Percentiles rank a stretch among this genome's conserved stretches.
Evolutionary conservation across 2,329 filamentous ascomycete genomes (phyloP).

Genomic region (Neopestalotiopsis sp.): DNA sequence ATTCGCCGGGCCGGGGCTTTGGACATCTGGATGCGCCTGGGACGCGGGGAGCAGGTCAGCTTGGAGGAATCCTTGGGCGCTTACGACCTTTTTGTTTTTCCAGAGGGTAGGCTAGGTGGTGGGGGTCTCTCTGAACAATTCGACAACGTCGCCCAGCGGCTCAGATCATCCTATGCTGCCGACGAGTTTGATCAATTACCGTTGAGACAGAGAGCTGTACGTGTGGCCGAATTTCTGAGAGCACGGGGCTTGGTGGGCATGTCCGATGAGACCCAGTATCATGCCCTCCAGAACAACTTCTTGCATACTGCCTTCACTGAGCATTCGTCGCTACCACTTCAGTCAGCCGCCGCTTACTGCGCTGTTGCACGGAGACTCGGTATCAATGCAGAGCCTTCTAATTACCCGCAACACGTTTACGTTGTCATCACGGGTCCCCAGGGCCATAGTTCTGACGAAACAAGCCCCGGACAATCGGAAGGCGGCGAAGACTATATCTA

Average conservation of each 20-base stretch:
- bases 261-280: slow-evolving; percentile 51
- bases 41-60: slow-evolving; percentile 48
- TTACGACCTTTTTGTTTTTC: slow-evolving; percentile 68
- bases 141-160: slow-evolving; percentile 12
- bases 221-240: slow-evolving; percentile 58
- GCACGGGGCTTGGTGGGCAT: slow-evolving; percentile 55
- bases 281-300: slow-evolving; percentile 69
- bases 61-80: slow-evolving; percentile 64
- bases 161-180: slow-evolving; percentile 51
- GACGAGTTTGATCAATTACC: slow-evolving; percentile 48
- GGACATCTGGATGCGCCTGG: slow-evolving; percentile 60
- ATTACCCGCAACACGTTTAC: slow-evolving; percentile 69
- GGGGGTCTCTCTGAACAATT: slow-evolving; percentile 14
- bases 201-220: slow-evolving; percentile 55
- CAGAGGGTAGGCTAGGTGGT: slow-evolving; percentile 48
- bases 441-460: slow-evolving; percentile 35
- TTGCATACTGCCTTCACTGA: slow-evolving; percentile 57
- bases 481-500: slow-evolving; percentile 51
- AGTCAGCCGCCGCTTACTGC: slow-evolving; percentile 71
- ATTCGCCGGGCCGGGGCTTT: slow-evolving; percentile 65
- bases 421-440: slow-evolving; percentile 54
- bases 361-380: slow-evolving; percentile 62
- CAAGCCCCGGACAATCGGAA: slow-evolving; percentile 9
- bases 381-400: slow-evolving; percentile 66
- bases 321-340: slow-evolving; percentile 62